Conservation (phyloP, 768 basidiomycete species). For the Tricholoma matsutake region DNA sequence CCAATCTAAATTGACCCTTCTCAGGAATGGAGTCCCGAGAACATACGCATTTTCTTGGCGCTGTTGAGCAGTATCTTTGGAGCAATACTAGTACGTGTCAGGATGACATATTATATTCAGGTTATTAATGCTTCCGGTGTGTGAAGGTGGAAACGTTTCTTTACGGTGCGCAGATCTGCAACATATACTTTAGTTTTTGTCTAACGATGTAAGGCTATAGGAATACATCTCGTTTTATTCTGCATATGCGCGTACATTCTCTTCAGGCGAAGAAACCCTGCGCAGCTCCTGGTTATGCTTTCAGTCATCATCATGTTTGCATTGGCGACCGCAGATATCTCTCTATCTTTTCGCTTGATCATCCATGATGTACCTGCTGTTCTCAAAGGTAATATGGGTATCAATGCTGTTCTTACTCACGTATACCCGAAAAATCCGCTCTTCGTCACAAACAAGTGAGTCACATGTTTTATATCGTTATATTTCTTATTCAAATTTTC, state of each 20-base stretch:
- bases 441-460: neutral
- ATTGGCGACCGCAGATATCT: conserved; percentile 34
- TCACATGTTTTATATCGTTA: no score
- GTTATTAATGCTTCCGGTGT: neutral
- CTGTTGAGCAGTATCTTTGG: neutral
- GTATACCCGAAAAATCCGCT: neutral
- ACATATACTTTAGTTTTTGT: neutral
- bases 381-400: conserved; percentile 3
- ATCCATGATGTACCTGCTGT: conserved; percentile 16
- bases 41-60: neutral
- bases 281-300: conserved; percentile 28
- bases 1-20: no score
- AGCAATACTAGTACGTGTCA: neutral
- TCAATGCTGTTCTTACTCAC: neutral
- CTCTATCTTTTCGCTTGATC: conserved; percentile 30
- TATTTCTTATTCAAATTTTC: no score
- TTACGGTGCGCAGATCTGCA: conserved; percentile 4
- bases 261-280: conserved; percentile 13
- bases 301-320: conserved; percentile 34
- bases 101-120: neutral
- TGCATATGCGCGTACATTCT: conserved; percentile 33
- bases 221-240: conserved; percentile 34
- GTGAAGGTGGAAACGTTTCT: conserved; percentile 10
- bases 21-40: no score
- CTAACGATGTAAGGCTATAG: conserved; percentile 12